Conservation (phyloP, 2,329 filamentous ascomycete species). For the Neocatenulostroma microsporum region DNA sequence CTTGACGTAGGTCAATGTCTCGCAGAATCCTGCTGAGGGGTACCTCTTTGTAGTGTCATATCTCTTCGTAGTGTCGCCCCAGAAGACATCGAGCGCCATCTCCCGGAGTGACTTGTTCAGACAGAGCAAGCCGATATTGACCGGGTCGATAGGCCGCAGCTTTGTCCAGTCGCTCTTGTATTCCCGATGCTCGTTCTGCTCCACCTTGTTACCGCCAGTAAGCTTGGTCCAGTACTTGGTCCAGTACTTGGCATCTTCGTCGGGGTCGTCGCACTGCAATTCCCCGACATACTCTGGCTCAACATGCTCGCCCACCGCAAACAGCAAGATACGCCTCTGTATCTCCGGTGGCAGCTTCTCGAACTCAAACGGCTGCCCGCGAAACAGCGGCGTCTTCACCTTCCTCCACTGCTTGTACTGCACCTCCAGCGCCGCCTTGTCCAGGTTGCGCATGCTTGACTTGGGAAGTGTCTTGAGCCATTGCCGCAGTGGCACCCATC, state of each 20-base stretch:
- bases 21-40: not conserved
- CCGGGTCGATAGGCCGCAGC: not conserved
- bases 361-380: conserved; percentile 3
- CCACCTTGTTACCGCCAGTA: not conserved
- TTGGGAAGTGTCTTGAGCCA: conserved; percentile 4
- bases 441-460: not conserved
- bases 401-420: conserved; percentile 5
- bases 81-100: not conserved
- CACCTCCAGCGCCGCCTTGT: not conserved
- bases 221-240: not conserved
- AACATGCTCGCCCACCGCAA: conserved; percentile 6
- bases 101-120: conserved; percentile 7
- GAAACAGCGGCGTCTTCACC: too few species aligned
- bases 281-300: conserved; percentile 2
- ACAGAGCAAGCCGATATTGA: conserved; percentile 6
- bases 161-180: too few species aligned
- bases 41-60: not conserved
- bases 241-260: too few species aligned
- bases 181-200: too few species aligned
- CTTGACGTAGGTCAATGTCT: not conserved
- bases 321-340: conserved; percentile 4
- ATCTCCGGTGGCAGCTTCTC: conserved; percentile 2
- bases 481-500: not conserved
- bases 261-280: too few species aligned
- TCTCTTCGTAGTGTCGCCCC: conserved; percentile 10